Conservation (phyloP, 345 rosid genomes). For the Aurinia saxatilis region DNA sequence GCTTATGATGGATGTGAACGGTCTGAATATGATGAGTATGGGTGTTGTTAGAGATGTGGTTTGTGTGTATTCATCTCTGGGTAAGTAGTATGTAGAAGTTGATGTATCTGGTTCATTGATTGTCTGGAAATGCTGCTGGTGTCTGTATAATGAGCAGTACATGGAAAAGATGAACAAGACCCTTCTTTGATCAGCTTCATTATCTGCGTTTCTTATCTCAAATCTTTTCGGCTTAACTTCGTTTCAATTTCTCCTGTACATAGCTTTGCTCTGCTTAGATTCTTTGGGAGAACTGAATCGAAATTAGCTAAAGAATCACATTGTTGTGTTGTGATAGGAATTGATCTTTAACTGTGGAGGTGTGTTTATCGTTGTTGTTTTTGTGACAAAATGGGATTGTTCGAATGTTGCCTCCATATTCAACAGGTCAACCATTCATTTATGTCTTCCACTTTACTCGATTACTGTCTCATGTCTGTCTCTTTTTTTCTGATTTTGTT, state of each 20-base stretch:
- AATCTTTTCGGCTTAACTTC: conserved; percentile 81
- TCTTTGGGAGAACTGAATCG: not conserved
- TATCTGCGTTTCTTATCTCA: conserved; percentile 55
- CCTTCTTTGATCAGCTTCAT: conserved; percentile 60
- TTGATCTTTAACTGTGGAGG: conserved; percentile 91
- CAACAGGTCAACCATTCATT: conserved; percentile 43
- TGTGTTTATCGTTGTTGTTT: conserved; percentile 71
- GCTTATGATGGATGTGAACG: conserved; percentile 20
- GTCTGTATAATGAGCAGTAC: conserved; percentile 75
- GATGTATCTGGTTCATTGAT: not conserved
- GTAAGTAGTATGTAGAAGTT: not conserved
- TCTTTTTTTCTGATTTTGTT: not conserved
- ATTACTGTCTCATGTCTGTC: not conserved
- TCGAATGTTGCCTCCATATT: conserved; percentile 35
- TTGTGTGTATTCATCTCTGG: no score
- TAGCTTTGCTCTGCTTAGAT: not conserved
- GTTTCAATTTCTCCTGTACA: conserved; percentile 78
- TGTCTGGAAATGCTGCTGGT: conserved; percentile 37
- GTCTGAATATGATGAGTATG: conserved; percentile 18
- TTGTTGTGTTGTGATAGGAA: conserved; percentile 39
- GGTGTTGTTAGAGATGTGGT: no score
- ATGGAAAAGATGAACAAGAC: conserved; percentile 68
- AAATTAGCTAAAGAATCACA: not conserved
- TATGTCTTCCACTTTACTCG: no score
- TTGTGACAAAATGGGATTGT: conserved; percentile 68